Evolutionary conservation across 2,329 filamentous ascomycete genomes (phyloP), one percentile per base, ranked within the genome.

Genomic region (Aspergillus hortae): DNA sequence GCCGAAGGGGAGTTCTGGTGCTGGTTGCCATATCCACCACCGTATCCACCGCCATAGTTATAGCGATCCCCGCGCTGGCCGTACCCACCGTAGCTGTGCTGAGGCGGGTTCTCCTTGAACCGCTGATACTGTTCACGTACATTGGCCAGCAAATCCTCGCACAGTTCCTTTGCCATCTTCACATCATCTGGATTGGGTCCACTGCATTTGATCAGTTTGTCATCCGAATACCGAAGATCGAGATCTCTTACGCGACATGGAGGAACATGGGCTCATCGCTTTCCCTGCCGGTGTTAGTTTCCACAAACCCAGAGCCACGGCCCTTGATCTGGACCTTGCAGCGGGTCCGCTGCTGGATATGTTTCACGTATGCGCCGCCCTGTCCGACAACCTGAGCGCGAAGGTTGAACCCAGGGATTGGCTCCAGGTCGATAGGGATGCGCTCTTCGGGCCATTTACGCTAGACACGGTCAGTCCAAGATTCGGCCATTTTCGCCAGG

Each of bases 401-500:
- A 44, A 99, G 79, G 67, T 99, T 99, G 76, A 99, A 99, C 17
- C 94, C 94, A 21, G 87, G 90, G 48, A 97, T 84, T 0, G 92
- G 89, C 62, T 97, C 94, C 52, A 99, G 84, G 56, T 86, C 85
- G 61, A 99, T 92, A 1, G 90, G 87, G 46, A 99, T 95, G 64
- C 89, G 90, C 74, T 96, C 91, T 67, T 97, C 94, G 1, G 94
- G 92, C 94, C 94, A 99, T 89, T 97, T 99, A 61, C 92, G 90
- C 90, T 95, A 48, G 48, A 51, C 9, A 19, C 14, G 15, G 51
- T 68, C 57, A 67, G 64, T 46, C 7, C 21, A 36, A 36, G 9
- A 11, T n/a, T 38, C 6, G 11, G 15, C 7, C 12, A 9, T 44
- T 35, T 21, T n/a, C 25, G 14, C 1, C n/a, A 15, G n/a, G 5